Conservation (phyloP, 2,329 filamentous ascomycete genomes). For the Keithomyces neogunnii region DNA sequence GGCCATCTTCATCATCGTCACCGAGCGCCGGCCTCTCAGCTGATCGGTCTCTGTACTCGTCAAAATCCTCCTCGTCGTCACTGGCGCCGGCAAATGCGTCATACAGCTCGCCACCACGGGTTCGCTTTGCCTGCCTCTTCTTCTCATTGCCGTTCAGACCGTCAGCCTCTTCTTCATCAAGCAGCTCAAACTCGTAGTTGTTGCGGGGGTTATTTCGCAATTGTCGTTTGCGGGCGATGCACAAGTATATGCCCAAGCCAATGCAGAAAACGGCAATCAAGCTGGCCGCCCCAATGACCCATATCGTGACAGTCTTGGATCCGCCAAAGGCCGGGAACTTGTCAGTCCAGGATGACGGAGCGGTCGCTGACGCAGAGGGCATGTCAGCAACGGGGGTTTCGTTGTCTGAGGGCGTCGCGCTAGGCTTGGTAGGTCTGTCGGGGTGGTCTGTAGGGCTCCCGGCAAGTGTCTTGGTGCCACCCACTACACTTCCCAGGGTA, state of each 20-base stretch:
- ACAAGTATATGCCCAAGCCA: slow-evolving; percentile 75
- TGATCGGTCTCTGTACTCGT: slow-evolving; percentile 32
- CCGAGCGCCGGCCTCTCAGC: slow-evolving; percentile 18
- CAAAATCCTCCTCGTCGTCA: slow-evolving; percentile 52
- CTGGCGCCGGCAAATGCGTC: slow-evolving; percentile 92
- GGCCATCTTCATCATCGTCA: slow-evolving; percentile 20
- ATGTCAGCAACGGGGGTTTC: neutral
- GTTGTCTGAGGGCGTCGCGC: neutral
- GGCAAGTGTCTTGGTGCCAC: slow-evolving; percentile 31
- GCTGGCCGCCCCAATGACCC: slow-evolving; percentile 84
- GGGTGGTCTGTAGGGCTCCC: slow-evolving; percentile 52
- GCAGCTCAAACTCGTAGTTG: slow-evolving; percentile 88
- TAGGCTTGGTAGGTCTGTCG: slow-evolving; percentile 50
- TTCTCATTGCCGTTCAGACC: slow-evolving; percentile 41
- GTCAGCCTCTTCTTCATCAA: slow-evolving; percentile 71
- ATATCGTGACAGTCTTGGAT: slow-evolving; percentile 77
- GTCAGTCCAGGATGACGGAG: slow-evolving; percentile 63
- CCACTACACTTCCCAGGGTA: slow-evolving; percentile 39
- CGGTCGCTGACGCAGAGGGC: slow-evolving; percentile 12
- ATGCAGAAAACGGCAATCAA: slow-evolving; percentile 79
- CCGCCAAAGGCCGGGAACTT: slow-evolving; percentile 88
- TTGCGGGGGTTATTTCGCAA: slow-evolving; percentile 67
- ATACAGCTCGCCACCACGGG: slow-evolving; percentile 81
- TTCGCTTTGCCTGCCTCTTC: slow-evolving; percentile 37
- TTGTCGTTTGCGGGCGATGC: slow-evolving; percentile 67